Evolutionary conservation across 106 monocot genomes (phyloP).

Genomic region (Acorus gramineus): DNA sequence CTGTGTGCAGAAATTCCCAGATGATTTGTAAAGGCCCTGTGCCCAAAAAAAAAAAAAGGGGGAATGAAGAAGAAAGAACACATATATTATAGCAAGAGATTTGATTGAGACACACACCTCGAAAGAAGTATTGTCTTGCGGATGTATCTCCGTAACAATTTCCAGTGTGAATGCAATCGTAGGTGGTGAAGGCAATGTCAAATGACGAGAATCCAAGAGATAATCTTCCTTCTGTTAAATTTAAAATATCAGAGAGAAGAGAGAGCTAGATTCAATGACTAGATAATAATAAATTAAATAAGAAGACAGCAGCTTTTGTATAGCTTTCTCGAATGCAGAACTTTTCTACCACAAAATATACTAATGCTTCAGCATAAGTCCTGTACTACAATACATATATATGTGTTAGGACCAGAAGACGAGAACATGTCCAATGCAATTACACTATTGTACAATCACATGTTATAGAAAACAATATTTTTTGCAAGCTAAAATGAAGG

Average conservation of each 20-base stretch:
- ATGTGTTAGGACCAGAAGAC: too few species aligned
- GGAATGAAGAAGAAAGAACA: neutral
- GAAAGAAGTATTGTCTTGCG: conserved; percentile 88
- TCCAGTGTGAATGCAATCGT: conserved; percentile 56
- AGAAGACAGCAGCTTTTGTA: too few species aligned
- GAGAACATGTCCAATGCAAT: too few species aligned
- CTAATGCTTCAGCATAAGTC: too few species aligned
- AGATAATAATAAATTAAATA: too few species aligned
- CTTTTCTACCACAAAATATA: too few species aligned
- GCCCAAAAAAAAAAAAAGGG: conserved; percentile 10
- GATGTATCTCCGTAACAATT: conserved; percentile 86
- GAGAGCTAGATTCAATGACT: too few species aligned
- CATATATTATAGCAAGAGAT: neutral
- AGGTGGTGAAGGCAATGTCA: conserved; percentile 61
- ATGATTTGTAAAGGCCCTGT: conserved; percentile 85
- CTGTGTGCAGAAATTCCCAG: conserved; percentile 89
- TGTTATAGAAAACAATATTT: too few species aligned
- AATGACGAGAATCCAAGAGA: conserved; percentile 40
- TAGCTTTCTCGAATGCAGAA: too few species aligned
- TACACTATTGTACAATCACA: too few species aligned
- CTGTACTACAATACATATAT: too few species aligned
- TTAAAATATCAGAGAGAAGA: neutral
- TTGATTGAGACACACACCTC: conserved; percentile 35
- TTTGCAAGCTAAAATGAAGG: too few species aligned
- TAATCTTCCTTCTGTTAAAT: conserved; percentile 53